These are phyloP conservation scores for Musa balbisiana DNA, from an alignment of 202 grass and related monocot species.

Conservation along the genomic window DNA sequence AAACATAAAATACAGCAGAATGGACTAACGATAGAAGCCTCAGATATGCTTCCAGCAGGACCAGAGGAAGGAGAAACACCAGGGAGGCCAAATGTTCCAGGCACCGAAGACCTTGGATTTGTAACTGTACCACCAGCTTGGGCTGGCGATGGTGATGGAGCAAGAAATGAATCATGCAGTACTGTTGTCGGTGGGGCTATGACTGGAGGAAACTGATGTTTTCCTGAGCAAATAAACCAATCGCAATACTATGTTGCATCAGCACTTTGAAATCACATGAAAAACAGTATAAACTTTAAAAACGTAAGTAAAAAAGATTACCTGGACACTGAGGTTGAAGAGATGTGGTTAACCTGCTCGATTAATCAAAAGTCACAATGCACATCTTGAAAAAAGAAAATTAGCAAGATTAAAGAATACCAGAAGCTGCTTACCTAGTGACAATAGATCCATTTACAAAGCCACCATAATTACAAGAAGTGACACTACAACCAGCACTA, in stretches of 20 bases:
- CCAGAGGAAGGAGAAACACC: conserved; percentile 38
- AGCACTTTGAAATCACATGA: not conserved
- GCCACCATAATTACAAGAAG: conserved; percentile 71
- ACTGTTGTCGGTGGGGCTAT: conserved; percentile 45
- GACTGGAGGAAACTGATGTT: conserved; percentile 49
- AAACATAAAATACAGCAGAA: conserved; percentile 14
- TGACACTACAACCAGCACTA: conserved; percentile 75
- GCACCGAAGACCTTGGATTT: conserved; percentile 39
- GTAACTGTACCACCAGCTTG: conserved; percentile 58
- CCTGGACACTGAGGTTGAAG: conserved; percentile 81
- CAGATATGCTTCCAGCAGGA: conserved; percentile 51
- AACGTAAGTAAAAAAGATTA: conserved; percentile 29
- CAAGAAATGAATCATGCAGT: conserved; percentile 37
- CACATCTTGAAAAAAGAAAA: not conserved
- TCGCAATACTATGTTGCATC: not conserved
- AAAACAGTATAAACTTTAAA: not conserved
- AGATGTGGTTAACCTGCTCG: conserved; percentile 42
- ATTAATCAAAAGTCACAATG: conserved; percentile 8
- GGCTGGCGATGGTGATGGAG: conserved; percentile 59
- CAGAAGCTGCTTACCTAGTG: conserved; percentile 46
- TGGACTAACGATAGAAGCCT: conserved; percentile 16
- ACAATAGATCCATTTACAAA: conserved; percentile 75
- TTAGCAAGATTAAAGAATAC: not conserved
- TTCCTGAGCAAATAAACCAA: conserved; percentile 26
- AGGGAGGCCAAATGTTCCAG: conserved; percentile 40